Evolutionary conservation across 2,329 filamentous ascomycete species (phyloP), one percentile per base, ranked within the genome.

Genomic region (Lachnellula cervina): DNA sequence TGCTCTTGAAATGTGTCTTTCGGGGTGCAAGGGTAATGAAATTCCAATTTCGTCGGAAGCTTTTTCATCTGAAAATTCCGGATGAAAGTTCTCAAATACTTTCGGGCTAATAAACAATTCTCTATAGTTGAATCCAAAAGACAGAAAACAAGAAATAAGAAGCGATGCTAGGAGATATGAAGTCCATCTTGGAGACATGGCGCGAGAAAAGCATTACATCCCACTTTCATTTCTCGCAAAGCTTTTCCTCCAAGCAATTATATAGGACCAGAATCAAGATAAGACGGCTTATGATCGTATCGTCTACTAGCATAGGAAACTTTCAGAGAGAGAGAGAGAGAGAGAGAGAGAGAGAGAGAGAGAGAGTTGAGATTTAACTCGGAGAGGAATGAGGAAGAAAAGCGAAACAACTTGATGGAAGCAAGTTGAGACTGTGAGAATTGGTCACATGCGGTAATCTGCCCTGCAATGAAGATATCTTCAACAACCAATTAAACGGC

Each of bases 1-100:
- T 4, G 59, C 54, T 8, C 76, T 71, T 47, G 67, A 64, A 4
- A 71, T 55, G 63, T 78, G 74, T 9, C 73, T 63, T 38, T 76
- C 66, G 0, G 76, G 75, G 57, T 74, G 74, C 13, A 77, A 63
- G 47, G n/a, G 7, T 28, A 35, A 17, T 16, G 25, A 38, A 5
- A 38, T 38, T 38, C 48, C 14, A 56, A 19, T 16, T 44, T 42
- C 5, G 38, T 25, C 17, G 19, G 40, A 38, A 38, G n/a, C 5
- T 2, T 38, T 8, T 17, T 4, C 21, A 16, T 23, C 14, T 28
- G 14, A 23, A 5, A 21, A 37, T 21, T n/a, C 17, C 32, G n/a
- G n/a, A 2, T 38, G 4, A n/a, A 38, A n/a, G 6, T 16, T 38
- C 1, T 38, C 13, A 13, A 40, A 40, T 40, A 8, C 2, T 40